Evolutionary conservation across 805 yeast genomes (phyloP), one percentile per base, ranked within the genome.

Genomic region (Huiozyma sinensis): DNA sequence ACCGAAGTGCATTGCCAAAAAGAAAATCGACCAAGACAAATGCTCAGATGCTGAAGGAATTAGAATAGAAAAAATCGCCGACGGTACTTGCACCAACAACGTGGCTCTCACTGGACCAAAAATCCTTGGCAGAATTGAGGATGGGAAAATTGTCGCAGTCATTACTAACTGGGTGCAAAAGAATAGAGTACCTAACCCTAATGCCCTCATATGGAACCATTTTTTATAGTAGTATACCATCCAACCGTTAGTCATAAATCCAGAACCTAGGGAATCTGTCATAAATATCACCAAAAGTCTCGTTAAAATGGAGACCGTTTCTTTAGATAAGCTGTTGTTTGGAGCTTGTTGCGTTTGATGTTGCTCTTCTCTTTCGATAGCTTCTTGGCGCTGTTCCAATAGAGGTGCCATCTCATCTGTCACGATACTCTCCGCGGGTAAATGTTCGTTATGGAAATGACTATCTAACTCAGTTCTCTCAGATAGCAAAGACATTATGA

Each of bases 221-320:
- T 70, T 72, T 44, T 77, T 75, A 67, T 85, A 81, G 63, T 84
- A 88, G 58, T 81, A 88, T 35, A 87, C 86, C 37, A 83, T 71
- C 96, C 96, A 89, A 1, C 95, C 82, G 38, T 79, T 70, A 2
- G 95, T 80, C 87, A 87, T 83, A 61, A 88, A 83, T 1, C 96
- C 95, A 50, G 77, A 79, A 0, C 95, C 96, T 41, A 88, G 71
- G 1, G 95, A 86, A 61, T 88, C 97, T 30, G 85, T 56, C 79
- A 85, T 84, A 57, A 88, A 89, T 12, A 81, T 70, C 6, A 72
- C 59, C 27, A 81, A 61, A 5, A 82, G 64, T 42, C 72, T 71
- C 24, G 71, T 59, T 39, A 81, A 56, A 7, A 73, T 64, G 6
- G 65, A 51, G 7, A 59, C 62, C 0, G 83, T 69, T 12, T 66